Percentiles rank a stretch among this genome's conserved stretches.
Conservation (phyloP, 1,139 yeast genomes). For the Yueomyces sp. region DNA sequence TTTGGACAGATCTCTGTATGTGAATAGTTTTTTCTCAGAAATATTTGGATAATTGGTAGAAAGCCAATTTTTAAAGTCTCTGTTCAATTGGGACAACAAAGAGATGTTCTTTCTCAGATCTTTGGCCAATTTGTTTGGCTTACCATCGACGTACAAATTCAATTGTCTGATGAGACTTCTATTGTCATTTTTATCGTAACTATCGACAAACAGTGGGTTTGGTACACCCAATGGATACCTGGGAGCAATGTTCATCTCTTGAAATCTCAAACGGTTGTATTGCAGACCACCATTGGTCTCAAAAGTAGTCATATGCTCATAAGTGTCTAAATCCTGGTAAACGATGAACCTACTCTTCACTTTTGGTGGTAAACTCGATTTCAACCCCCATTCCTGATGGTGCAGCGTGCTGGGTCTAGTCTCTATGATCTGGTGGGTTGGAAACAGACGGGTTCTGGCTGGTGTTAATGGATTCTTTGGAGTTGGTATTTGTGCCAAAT, state of each 20-base stretch:
- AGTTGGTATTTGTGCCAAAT: no score
- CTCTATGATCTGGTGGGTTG: constrained; percentile 46
- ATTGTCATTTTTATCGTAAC: constrained; percentile 3
- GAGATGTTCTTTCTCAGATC: no score
- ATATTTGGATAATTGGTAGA: constrained; percentile 28
- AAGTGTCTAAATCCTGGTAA: constrained; percentile 39
- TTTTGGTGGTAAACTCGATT: constrained; percentile 37
- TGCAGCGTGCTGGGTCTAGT: constrained; percentile 42
- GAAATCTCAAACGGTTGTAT: constrained; percentile 38
- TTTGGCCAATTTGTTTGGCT: no score
- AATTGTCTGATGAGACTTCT: constrained; percentile 1
- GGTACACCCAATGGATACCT: constrained; percentile 16
- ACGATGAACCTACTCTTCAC: constrained; percentile 29
- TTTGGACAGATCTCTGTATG: constrained; percentile 23
- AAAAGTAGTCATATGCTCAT: constrained; percentile 39
- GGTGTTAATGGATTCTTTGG: background rate
- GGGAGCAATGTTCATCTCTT: constrained; percentile 36
- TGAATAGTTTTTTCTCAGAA: constrained; percentile 18
- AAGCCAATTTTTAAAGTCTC: constrained; percentile 31
- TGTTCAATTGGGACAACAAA: constrained; percentile 9
- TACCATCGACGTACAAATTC: background rate
- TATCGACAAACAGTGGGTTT: constrained; percentile 25
- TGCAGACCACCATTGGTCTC: constrained; percentile 36
- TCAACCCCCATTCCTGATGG: constrained; percentile 55
- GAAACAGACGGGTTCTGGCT: constrained; percentile 13